Base-by-base conservation (phyloP, 2,329 filamentous ascomycete genomes). In the Macrophomina tecta region DNA sequence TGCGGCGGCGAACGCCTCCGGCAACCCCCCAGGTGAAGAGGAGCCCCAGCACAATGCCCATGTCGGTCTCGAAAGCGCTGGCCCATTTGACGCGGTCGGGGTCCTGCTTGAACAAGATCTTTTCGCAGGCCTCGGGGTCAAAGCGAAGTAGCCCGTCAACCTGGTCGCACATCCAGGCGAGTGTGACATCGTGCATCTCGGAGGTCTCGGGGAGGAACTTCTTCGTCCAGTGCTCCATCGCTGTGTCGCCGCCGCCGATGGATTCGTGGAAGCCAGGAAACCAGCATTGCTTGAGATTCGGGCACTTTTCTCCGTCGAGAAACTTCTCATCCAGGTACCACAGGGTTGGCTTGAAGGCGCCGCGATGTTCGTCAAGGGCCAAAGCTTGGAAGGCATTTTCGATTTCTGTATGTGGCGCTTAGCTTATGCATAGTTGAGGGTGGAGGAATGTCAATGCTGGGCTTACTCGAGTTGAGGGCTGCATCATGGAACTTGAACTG, bases 331-430 rank as follows among this genome's bases (percentile, higher is more conserved):
- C 40, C 40, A 83, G 80, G 62, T 83, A 81, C 84, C 84, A 87
- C 0, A 87, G 73, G 0, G 84, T 84, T 0, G 85, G 85, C 0
- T 78, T 77, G 69, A 85, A 87, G 0, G 84, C 82, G 9, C 73
- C 75, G 1, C 85, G 79, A 52, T 80, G 80, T 69, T 87, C 85
- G 55, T 87, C 85, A 0, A 87, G 77, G 2, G 84, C 84, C 0
- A 87, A 75, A 0, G 84, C 85, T 52, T 87, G 85, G 68, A 86
- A 87, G 1, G 85, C 85, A 67, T 86, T 82, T 46, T 85, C 81
- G 4, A 86, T 76, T n/a, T 72, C 64, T 66, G 18, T 23, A 23
- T 23, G 23, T 23, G 23, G 23, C 3, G 23, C 23, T 23, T 3
- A 23, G 23, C 23, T 23, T 23, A 23, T 23, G 23, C 23, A 23